A percentile compares a stretch with the other conserved stretches of the same genome.
Conservation (phyloP, 768 basidiomycete species). For the Harrya chromipes region DNA sequence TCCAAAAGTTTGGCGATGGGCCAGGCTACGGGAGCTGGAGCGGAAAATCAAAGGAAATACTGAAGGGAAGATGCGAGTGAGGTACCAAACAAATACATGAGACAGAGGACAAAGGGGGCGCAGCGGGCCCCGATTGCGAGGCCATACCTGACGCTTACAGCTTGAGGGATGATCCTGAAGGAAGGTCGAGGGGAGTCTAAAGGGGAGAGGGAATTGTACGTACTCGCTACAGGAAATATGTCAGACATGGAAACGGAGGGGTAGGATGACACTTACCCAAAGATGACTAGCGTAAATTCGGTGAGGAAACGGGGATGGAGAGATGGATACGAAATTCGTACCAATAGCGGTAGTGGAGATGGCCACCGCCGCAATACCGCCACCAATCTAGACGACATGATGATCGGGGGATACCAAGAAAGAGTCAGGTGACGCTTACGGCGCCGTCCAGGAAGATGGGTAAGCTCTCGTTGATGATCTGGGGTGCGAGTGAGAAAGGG, state of each 20-base stretch:
- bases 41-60: neutral
- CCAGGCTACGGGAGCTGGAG: slow-evolving; percentile 74
- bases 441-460: slow-evolving; percentile 81
- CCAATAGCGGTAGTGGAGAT: slow-evolving; percentile 65
- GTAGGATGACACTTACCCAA: slow-evolving; percentile 53
- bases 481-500: neutral
- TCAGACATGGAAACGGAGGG: neutral
- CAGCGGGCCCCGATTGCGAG: slow-evolving; percentile 77
- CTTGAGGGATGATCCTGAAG: slow-evolving; percentile 63
- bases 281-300: slow-evolving; percentile 54
- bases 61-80: neutral
- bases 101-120: slow-evolving; percentile 64
- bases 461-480: slow-evolving; percentile 82
- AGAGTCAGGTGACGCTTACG: slow-evolving; percentile 41
- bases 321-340: slow-evolving; percentile 28
- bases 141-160: slow-evolving; percentile 76
- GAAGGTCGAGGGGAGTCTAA: neutral
- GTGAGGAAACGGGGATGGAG: neutral
- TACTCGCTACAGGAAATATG: slow-evolving; percentile 23
- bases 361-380: slow-evolving; percentile 70
- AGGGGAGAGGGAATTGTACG: slow-evolving; percentile 5
- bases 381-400: slow-evolving; percentile 43
- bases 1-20: slow-evolving; percentile 75
- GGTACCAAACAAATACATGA: slow-evolving; percentile 64
- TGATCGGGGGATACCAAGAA: slow-evolving; percentile 53